Conservation (phyloP, 495 filamentous ascomycete genomes). For the Daldinia bambusicola region DNA sequence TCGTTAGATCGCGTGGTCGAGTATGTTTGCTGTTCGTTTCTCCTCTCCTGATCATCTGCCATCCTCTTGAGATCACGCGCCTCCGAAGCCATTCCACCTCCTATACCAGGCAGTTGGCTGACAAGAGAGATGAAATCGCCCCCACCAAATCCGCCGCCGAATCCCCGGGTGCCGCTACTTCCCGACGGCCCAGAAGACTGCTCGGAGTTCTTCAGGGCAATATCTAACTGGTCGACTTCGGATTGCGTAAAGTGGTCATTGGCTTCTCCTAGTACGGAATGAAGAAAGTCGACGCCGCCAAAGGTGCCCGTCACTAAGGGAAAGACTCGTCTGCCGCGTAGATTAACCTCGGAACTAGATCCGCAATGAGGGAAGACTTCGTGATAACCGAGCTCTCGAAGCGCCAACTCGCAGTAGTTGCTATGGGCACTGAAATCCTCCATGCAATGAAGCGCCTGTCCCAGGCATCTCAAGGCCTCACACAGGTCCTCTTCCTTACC, state of each 20-base stretch:
- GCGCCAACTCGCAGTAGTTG: slow-evolving; percentile 89
- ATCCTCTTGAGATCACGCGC: slow-evolving; percentile 78
- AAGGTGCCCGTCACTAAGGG: slow-evolving; percentile 92
- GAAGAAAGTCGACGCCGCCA: slow-evolving; percentile 94
- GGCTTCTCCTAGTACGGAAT: slow-evolving; percentile 95
- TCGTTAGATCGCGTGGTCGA: slow-evolving; percentile 49
- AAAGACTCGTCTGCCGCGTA: slow-evolving; percentile 78
- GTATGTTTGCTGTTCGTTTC: slow-evolving; percentile 56
- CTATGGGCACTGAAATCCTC: slow-evolving; percentile 97
- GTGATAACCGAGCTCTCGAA: slow-evolving; percentile 84
- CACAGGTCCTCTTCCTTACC: slow-evolving; percentile 87
- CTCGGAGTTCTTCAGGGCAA: slow-evolving; percentile 70
- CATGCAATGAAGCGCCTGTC: slow-evolving; percentile 90
- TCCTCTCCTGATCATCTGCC: slow-evolving; percentile 78
- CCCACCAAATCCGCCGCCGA: slow-evolving; percentile 52
- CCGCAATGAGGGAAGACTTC: slow-evolving; percentile 90
- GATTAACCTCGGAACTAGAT: slow-evolving; percentile 73
- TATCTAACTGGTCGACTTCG: slow-evolving; percentile 89
- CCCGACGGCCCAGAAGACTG: slow-evolving; percentile 53
- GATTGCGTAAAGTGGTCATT: slow-evolving; percentile 96
- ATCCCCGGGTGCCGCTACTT: slow-evolving; percentile 47
- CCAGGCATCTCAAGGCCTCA: slow-evolving; percentile 86
- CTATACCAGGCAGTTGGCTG: slow-evolving; percentile 79
- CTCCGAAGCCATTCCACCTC: slow-evolving; percentile 75
- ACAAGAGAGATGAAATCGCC: slow-evolving; percentile 75